Evolutionary conservation across 2,329 filamentous ascomycete genomes (phyloP), one percentile per base, ranked within the genome.

Genomic region (Nothophaeocryptopus gaeumannii): DNA sequence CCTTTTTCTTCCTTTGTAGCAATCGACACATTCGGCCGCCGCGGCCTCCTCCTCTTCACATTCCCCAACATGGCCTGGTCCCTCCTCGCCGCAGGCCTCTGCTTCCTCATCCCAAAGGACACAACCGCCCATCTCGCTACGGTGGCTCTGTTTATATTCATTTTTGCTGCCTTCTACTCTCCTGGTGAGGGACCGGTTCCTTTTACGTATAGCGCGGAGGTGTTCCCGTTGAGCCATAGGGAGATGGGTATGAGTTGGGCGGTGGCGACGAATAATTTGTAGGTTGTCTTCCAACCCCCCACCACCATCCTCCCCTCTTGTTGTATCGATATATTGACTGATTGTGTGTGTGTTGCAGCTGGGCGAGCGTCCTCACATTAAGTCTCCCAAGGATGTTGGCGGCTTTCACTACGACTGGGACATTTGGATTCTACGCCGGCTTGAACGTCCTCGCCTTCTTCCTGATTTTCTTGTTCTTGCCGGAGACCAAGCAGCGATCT

Each of bases 381-480:
- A 74, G 75, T 0, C 77, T 76, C 57, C 75, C 76, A 2, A 69
- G 69, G 7, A 75, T 77, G 63, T 64, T 78, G 15, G 41, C 40
- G 9, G 74, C 70, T 2, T 72, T 82, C 65, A 75, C 69, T 7
- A 69, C 76, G 0, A 74, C 74, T 2, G 78, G 78, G 5, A 78
- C 80, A 2, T 84, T 85, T 58, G 76, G 79, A 2, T 82, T 86
- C 62, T 85, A 85, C 51, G 75, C 72, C 39, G 59, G 44, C 7
- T 68, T 86, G 7, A 87, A 86, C 55, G 56, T 84, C 3, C 61
- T 80, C 2, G 83, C 82, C 0, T 72, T 85, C 12, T 50, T 81
- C 16, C 78, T 86, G 72, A 85, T 86, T 55, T 84, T 84, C 70
- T 69, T 85, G 32, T 80, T 77, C 29, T 45, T 74, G 16, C 72